Evolutionary conservation across 2,329 filamentous ascomycete species (phyloP).

Genomic region (Paecilomyces sp.): DNA sequence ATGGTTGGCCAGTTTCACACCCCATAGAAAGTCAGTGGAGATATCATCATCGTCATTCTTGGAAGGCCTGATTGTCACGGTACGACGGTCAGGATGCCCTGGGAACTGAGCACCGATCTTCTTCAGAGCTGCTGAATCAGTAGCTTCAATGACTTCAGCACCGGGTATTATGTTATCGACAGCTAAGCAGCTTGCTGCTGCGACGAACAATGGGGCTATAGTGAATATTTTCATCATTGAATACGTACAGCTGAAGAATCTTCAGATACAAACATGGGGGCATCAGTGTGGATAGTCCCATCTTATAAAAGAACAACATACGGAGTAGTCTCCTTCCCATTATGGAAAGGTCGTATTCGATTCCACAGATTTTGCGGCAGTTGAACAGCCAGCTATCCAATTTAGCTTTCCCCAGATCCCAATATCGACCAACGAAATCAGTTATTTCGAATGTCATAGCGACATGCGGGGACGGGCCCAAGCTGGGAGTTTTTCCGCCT

Average conservation of each 20-base stretch:
- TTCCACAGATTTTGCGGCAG: neutral
- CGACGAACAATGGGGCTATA: neutral
- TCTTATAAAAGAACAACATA: neutral
- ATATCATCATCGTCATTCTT: conserved; percentile 35
- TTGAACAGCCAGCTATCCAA: neutral
- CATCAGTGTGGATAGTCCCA: too few species aligned
- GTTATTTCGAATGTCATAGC: neutral
- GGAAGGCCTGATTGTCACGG: neutral
- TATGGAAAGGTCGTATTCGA: neutral
- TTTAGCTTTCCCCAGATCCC: neutral
- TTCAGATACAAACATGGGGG: neutral
- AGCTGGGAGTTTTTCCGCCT: neutral
- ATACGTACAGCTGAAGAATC: neutral
- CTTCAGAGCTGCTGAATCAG: neutral
- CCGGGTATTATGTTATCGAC: neutral
- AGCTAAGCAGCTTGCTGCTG: neutral
- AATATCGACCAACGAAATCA: neutral
- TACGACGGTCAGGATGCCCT: neutral
- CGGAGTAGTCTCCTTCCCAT: neutral
- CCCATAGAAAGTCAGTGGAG: conserved; percentile 45
- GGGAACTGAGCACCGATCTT: neutral
- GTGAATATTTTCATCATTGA: neutral
- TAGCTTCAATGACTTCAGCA: neutral
- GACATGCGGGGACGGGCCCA: neutral
- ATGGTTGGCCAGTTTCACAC: conserved; percentile 54